These are phyloP conservation scores for Fusarium temperatum DNA, from an alignment of 2,329 filamentous ascomycete species.

Conservation along the genomic window DNA sequence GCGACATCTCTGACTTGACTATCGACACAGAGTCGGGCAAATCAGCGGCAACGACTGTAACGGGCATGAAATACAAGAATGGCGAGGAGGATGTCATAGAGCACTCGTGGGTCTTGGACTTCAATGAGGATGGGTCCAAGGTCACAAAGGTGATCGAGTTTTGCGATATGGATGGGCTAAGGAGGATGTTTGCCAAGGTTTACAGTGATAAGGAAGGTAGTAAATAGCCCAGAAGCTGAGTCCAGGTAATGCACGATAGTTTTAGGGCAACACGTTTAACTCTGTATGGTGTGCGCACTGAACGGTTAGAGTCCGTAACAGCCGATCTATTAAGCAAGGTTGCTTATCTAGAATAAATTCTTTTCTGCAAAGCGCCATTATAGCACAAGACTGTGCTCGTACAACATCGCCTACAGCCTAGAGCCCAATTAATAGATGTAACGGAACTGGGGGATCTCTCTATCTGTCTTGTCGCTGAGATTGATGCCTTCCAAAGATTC, in stretches of 20 bases:
- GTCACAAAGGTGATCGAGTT: conserved; percentile 20
- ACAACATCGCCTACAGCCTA: fast-evolving
- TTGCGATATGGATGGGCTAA: conserved; percentile 15
- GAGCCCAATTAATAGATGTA: neutral
- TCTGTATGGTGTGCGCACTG: too few relatives aligned
- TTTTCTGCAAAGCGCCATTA: neutral
- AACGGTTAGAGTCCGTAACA: too few relatives aligned
- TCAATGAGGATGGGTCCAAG: conserved; percentile 17
- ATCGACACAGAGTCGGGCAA: conserved; percentile 14
- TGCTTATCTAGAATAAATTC: neutral
- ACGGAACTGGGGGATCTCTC: neutral
- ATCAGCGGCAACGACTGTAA: neutral
- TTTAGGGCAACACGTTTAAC: too few relatives aligned
- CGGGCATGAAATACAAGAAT: neutral
- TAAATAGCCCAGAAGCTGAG: neutral
- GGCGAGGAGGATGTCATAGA: conserved; percentile 9
- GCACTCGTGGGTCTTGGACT: conserved; percentile 17
- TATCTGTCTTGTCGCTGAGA: neutral
- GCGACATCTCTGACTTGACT: neutral
- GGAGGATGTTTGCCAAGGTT: neutral
- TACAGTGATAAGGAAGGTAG: neutral
- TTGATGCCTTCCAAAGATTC: neutral
- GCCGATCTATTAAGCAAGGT: neutral
- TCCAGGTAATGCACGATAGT: too few relatives aligned
- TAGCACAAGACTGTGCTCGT: fast-evolving